Percentiles rank a stretch among this genome's conserved stretches.
Conservation (phyloP, 2,329 filamentous ascomycete species). For the Dactylellina haptotyla region DNA sequence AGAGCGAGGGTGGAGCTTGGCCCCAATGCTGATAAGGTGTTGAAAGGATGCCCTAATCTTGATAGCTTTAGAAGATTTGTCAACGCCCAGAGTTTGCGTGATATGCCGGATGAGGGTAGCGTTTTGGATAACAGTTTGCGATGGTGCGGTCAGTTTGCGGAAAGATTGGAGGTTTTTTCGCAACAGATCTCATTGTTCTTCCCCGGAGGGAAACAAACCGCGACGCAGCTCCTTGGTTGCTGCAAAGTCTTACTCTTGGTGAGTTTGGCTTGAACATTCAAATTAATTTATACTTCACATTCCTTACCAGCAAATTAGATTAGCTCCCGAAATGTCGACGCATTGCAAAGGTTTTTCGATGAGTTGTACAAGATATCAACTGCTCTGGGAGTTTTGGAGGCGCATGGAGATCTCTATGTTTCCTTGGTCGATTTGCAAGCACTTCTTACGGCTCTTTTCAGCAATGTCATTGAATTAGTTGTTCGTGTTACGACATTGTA, state of each 20-base stretch:
- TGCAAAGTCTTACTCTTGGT: slow-evolving; percentile 38
- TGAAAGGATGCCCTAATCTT: slow-evolving; percentile 29
- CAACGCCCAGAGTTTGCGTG: slow-evolving; percentile 37
- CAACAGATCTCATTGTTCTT: slow-evolving; percentile 32
- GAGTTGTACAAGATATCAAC: slow-evolving; percentile 32
- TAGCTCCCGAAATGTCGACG: slow-evolving; percentile 24
- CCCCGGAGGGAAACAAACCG: slow-evolving; percentile 23
- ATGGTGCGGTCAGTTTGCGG: slow-evolving; percentile 30
- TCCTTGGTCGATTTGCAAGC: slow-evolving; percentile 22
- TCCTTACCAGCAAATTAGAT: no score
- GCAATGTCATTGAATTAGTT: slow-evolving; percentile 36
- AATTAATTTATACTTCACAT: no score
- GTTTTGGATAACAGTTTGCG: slow-evolving; percentile 34
- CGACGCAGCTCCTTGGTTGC: slow-evolving; percentile 32
- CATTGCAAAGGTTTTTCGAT: slow-evolving; percentile 40
- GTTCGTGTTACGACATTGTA: slow-evolving; percentile 27
- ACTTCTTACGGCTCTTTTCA: slow-evolving; percentile 8
- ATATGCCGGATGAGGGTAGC: slow-evolving; percentile 45
- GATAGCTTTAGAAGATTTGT: slow-evolving; percentile 41
- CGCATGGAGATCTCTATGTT: slow-evolving; percentile 30
- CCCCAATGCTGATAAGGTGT: slow-evolving; percentile 23
- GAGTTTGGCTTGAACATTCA: not conserved
- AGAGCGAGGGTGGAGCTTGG: slow-evolving; percentile 27
- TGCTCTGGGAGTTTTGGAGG: slow-evolving; percentile 19
- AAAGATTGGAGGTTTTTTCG: slow-evolving; percentile 33